Base-by-base conservation (phyloP, 805 yeast species). In the Candida maris region DNA sequence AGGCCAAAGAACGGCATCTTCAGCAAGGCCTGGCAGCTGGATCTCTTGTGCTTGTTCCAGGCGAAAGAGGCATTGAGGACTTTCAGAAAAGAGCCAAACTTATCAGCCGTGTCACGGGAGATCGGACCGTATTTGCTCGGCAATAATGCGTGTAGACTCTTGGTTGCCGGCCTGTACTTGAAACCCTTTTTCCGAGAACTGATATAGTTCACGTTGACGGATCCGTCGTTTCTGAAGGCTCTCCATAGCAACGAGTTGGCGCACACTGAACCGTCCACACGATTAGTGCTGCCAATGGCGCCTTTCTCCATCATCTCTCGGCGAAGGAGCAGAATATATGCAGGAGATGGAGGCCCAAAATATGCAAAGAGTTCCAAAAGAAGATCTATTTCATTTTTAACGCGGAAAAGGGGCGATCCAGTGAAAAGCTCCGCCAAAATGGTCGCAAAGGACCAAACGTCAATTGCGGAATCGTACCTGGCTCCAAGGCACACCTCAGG, bases 381-480 rank as follows among this genome's bases (percentile, higher is more conserved):
- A 30, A 75, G 70, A 30, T 73, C 77, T 20, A 61, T 53, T 43
- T 76, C 81, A 38, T 67, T 67, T 28, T 60, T 63, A 1, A 75
- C 77, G 4, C 78, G 73, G 25, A 75, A 64, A 9, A 74, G 41
- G 0, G 60, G 75, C 42, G 20, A 65, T 45, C 81, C 81, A 49
- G 45, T 70, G 48, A 84, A 89, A 32, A 91, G 65, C 59, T 93
- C 99, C 1, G 93, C 94, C 22, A 87, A 77, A 34, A 93, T 86
- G 56, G 97, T 85, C 0, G 96, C 98, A 29, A 89, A 65, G 0
- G 97, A 91, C 99, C 99, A 93, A 79, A 91, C 64, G 48, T 75
- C 81, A 24, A 76, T 75, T 45, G 62, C 68, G n/a, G 57, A 55
- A 41, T 65, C 55, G 49, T 82, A 83, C 22, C 77, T 63, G 8